These are phyloP conservation scores for Picochlorum sp. DNA, from an alignment of 139 green algal genomes.

Conservation along the genomic window DNA sequence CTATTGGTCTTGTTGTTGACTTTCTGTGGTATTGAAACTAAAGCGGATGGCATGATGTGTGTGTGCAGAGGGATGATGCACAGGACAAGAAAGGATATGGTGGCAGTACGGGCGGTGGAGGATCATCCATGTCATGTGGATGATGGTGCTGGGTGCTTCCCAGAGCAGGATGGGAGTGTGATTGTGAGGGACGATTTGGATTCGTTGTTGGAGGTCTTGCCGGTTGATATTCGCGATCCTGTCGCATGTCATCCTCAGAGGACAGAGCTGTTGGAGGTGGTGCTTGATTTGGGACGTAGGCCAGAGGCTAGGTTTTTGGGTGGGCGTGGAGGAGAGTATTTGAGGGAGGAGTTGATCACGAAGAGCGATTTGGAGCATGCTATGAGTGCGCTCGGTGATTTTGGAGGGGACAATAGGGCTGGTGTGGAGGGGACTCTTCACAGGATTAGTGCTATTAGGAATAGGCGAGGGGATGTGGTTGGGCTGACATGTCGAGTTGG, in stretches of 20 bases:
- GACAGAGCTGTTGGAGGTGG: conserved; percentile 62
- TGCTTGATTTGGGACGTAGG: conserved; percentile 54
- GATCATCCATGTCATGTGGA: not conserved
- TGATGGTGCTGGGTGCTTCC: conserved; percentile 22
- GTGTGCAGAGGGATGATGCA: too few species aligned
- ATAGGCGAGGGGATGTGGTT: conserved; percentile 75
- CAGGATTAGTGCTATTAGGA: conserved; percentile 76
- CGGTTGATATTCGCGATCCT: conserved; percentile 51
- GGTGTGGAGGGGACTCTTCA: conserved; percentile 70
- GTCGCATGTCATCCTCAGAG: conserved; percentile 63
- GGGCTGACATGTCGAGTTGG: conserved; percentile 94
- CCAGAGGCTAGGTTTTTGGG: conserved; percentile 65
- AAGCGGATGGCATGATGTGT: too few species aligned
- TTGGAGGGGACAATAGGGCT: conserved; percentile 77
- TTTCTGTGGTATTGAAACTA: too few species aligned
- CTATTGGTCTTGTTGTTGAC: too few species aligned
- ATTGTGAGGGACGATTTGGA: conserved; percentile 78
- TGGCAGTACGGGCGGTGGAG: too few species aligned
- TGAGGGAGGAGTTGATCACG: conserved; percentile 49
- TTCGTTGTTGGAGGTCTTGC: conserved; percentile 69
- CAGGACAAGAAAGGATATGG: too few species aligned
- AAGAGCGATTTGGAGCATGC: conserved; percentile 50
- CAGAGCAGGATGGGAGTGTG: conserved; percentile 60
- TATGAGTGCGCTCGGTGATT: conserved; percentile 55
- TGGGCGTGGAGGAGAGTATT: conserved; percentile 42